phyloP scores from a whole-genome alignment of 768 basidiomycete species.

The Auriscalpium orientale region DNA sequence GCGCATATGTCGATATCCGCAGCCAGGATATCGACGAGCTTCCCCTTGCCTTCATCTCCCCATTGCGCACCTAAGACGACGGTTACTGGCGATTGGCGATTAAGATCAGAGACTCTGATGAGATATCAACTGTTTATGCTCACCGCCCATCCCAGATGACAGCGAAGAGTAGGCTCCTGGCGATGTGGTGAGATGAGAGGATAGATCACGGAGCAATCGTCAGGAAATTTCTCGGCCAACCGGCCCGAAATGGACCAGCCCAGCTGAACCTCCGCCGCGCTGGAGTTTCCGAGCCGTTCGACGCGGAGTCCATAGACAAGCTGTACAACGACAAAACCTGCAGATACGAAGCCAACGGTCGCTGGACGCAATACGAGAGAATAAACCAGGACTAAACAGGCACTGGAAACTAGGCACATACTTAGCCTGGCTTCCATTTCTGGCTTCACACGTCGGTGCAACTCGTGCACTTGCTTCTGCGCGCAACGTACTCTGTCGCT shows the following conservation, averaged over 20 bases:
- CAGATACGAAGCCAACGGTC: too few species aligned
- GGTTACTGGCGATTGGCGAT: slow-evolving; percentile 32
- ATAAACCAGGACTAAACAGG: too few species aligned
- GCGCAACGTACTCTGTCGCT: too few species aligned
- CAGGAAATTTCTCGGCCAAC: neutral
- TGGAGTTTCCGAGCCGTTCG: too few species aligned
- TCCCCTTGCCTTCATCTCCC: slow-evolving; percentile 93
- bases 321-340: too few species aligned
- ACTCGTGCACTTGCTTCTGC: too few species aligned
- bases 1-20: slow-evolving; percentile 89
- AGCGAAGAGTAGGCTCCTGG: neutral
- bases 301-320: too few species aligned
- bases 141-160: neutral
- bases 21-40: slow-evolving; percentile 93
- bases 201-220: neutral
- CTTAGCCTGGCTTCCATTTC: too few species aligned
- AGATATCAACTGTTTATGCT: neutral
- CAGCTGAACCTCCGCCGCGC: too few species aligned
- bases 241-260: neutral
- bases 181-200: neutral
- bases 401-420: too few species aligned
- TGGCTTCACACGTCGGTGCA: too few species aligned
- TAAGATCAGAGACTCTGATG: neutral
- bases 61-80: slow-evolving; percentile 86
- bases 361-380: too few species aligned